phyloP scores from a whole-genome alignment of 495 filamentous ascomycete species.

The Lichenothelia convexa region DNA sequence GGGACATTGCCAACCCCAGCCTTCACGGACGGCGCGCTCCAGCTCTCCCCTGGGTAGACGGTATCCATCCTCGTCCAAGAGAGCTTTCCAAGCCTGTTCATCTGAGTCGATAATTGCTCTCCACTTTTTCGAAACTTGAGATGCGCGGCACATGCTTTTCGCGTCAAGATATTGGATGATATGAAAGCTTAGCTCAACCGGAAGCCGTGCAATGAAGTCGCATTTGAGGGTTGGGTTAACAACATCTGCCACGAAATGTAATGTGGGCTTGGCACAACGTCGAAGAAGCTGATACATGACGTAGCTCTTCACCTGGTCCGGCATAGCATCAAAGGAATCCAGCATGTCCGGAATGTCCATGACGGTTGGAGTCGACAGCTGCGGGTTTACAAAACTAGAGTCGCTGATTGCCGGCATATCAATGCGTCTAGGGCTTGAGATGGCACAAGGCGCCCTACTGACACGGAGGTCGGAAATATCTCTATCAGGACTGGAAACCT shows the following conservation, averaged over 20 bases:
- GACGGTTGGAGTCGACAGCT: conserved; percentile 26
- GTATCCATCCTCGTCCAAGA: conserved; percentile 73
- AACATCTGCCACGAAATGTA: conserved; percentile 78
- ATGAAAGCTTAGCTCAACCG: conserved; percentile 71
- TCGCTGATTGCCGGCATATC: conserved; percentile 3
- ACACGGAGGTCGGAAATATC: conserved; percentile 14
- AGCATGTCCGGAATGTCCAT: conserved; percentile 70
- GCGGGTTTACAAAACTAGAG: conserved; percentile 9
- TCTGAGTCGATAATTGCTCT: conserved; percentile 74
- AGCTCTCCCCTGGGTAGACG: conserved; percentile 64
- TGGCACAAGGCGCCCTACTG: conserved; percentile 2
- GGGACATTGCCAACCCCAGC: conserved; percentile 98
- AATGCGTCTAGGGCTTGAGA: conserved; percentile 3
- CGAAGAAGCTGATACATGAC: conserved; percentile 91
- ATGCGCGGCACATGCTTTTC: conserved; percentile 74
- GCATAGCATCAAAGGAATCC: conserved; percentile 79
- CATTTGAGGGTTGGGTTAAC: conserved; percentile 96
- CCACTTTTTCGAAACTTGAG: conserved; percentile 91
- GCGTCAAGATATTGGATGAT: conserved; percentile 74
- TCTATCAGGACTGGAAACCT: too few species aligned
- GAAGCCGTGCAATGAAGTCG: conserved; percentile 71
- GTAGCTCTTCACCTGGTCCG: conserved; percentile 72
- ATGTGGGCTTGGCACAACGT: conserved; percentile 71
- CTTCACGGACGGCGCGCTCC: conserved; percentile 67
- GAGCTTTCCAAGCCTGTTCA: conserved; percentile 88